Base-by-base conservation (phyloP, 1,284 basidiomycete genomes). In the Spongiforma sp. region DNA sequence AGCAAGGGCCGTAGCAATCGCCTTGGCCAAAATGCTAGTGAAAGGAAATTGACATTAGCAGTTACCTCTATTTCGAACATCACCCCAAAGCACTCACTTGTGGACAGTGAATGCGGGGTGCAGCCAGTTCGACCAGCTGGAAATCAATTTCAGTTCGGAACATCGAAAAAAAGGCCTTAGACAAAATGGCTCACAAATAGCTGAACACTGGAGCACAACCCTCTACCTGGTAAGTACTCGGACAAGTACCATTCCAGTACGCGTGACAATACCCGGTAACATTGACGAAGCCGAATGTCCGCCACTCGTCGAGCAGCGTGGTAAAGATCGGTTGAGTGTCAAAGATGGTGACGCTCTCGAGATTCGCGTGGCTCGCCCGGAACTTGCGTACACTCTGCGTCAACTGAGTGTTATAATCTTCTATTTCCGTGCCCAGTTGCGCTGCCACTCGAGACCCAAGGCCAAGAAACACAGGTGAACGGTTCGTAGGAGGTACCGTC, bases 401-500 rank as follows among this genome's bases (percentile, higher is more conserved):
- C 36, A 89, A 79, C 65, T 85, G 82, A 7, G 68, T 53, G 68
- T 89, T 89, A 78, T 85, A 89, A 69, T 84, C 79, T 9, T 77
- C 76, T 24, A 87, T 78, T 46, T 82, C 76, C 11, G 78, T 65
- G 5, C 74, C 78, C 66, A 88, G 79, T 32, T 73, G 73, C 0
- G 75, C 62, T 30, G 79, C 78, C 17, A 77, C 75, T 1, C 70
- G 63, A 1, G 74, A 60, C 10, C 87, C 87, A 78, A 87, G 85
- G 66, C 80, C 78, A 32, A 87, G 64, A 62, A 83, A 73, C 14
- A 87, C 78, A 2, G 89, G 88, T 1, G 87, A 81, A 55, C 86
- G 83, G 69, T 89, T 81, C 28, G 82, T 84, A 10, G 87, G 86
- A 2, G 88, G 88, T 17, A 90, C 87, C n/a, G 85, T 89, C 48